These are phyloP conservation scores for Isatis tinctoria DNA, from an alignment of 345 rosid genomes.

Conservation along the genomic window DNA sequence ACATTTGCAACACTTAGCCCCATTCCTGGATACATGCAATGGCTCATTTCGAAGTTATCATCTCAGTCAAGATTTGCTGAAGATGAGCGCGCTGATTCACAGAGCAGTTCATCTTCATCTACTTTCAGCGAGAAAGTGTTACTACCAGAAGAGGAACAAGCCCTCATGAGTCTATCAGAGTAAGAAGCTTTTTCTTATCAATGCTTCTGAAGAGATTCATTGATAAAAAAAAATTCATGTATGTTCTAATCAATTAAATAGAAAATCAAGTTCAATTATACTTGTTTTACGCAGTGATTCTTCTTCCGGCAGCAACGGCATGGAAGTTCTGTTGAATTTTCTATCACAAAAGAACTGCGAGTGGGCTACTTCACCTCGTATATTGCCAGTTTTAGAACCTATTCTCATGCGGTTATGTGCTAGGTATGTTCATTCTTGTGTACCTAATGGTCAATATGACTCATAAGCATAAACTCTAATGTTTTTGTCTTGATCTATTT, in stretches of 20 bases:
- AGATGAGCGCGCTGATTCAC: conserved; percentile 27
- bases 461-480: background rate
- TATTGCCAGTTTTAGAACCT: conserved; percentile 52
- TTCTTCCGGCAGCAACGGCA: conserved; percentile 54
- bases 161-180: conserved; percentile 53
- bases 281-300: conserved; percentile 41
- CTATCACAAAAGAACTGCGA: conserved; percentile 42
- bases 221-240: background rate
- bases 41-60: conserved; percentile 82
- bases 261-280: background rate
- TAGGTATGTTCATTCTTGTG: conserved; percentile 42
- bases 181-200: conserved; percentile 19
- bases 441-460: background rate
- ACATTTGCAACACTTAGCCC: conserved; percentile 93
- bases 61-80: conserved; percentile 67
- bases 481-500: background rate
- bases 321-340: conserved; percentile 62
- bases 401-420: conserved; percentile 80
- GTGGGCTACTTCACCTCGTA: conserved; percentile 52
- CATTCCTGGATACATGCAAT: conserved; percentile 84
- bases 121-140: conserved; percentile 70
- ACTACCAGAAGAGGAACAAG: conserved; percentile 79
- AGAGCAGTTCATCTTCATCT: conserved; percentile 39
- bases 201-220: too few species aligned
- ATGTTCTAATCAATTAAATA: background rate